These are phyloP conservation scores for Aurantiochytrium sp. DNA, from an alignment of 108 stramenopile genomes.

Conservation along the genomic window DNA sequence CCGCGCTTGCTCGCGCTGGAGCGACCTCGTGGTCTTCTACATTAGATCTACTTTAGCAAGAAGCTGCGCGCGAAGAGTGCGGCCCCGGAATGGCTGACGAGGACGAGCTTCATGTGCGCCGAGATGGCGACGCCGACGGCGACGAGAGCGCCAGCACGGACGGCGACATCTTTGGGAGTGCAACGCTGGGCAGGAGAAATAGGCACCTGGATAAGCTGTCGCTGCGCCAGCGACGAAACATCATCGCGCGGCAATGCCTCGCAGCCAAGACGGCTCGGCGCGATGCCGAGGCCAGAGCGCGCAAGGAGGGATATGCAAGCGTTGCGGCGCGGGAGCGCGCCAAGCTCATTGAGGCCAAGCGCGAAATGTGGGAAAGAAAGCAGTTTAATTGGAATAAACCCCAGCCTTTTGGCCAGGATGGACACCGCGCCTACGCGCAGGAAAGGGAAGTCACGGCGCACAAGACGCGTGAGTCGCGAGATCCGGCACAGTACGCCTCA, in stretches of 20 bases:
- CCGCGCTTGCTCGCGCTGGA: too few species aligned
- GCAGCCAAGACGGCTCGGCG: neutral
- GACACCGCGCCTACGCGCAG: neutral
- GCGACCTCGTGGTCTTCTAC: too few species aligned
- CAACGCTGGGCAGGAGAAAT: too few species aligned
- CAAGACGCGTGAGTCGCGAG: neutral
- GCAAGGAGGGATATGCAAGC: neutral
- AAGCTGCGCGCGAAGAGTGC: too few species aligned
- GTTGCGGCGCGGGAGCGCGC: neutral
- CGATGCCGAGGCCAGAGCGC: neutral
- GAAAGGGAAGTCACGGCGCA: neutral
- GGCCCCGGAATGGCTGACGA: too few species aligned
- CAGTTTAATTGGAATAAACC: conserved; percentile 1
- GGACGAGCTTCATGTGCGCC: too few species aligned
- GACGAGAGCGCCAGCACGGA: too few species aligned
- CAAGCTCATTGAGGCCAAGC: neutral
- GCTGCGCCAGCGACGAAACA: neutral
- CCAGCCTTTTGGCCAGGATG: neutral
- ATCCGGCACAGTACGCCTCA: neutral
- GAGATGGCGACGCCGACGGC: too few species aligned
- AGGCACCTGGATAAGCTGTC: neutral
- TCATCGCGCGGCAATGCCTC: neutral
- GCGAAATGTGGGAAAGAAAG: neutral
- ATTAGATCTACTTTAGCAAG: too few species aligned
- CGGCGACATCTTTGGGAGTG: too few species aligned